A percentile compares a stretch with the other conserved stretches of the same genome.
These are phyloP conservation scores for Cucumis cinereus DNA, from an alignment of 306 rosid genomes.

Conservation along the genomic window DNA sequence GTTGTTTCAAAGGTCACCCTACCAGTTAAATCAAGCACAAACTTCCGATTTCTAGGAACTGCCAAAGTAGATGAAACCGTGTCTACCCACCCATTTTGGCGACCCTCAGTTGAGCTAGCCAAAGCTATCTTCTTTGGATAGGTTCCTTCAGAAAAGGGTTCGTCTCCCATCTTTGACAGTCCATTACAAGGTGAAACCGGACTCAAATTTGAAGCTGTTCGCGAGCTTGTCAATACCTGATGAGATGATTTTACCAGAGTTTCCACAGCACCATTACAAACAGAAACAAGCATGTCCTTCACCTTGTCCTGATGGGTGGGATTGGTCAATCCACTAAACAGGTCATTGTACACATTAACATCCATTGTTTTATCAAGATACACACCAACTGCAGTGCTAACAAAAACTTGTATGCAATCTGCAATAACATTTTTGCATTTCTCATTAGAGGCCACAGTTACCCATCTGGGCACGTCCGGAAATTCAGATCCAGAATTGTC, in stretches of 20 bases:
- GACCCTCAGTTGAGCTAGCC: constrained; percentile 14
- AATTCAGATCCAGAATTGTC: constrained; percentile 8
- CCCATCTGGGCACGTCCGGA: constrained; percentile 40
- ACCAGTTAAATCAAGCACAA: constrained; percentile 74
- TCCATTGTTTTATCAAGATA: constrained; percentile 81
- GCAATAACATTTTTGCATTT: constrained; percentile 41
- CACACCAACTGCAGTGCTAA: constrained; percentile 72
- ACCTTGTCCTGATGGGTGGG: constrained; percentile 52
- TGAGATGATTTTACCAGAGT: constrained; percentile 75
- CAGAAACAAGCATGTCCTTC: constrained; percentile 48
- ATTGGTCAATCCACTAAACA: constrained; percentile 72
- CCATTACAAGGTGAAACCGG: constrained; percentile 15
- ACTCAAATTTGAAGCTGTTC: constrained; percentile 12
- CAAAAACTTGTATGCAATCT: constrained; percentile 51
- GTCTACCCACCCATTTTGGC: constrained; percentile 41
- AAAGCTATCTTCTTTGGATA: constrained; percentile 18
- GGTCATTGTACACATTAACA: constrained; percentile 50
- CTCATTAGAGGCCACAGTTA: constrained; percentile 36
- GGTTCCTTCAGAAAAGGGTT: constrained; percentile 19
- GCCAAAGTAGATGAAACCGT: constrained; percentile 64
- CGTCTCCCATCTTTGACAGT: constrained; percentile 9
- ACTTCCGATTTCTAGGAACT: constrained; percentile 57
- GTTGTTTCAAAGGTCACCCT: constrained; percentile 67
- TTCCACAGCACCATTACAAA: constrained; percentile 82
- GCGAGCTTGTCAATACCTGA: constrained; percentile 41